Evolutionary conservation across 208 protist genomes (phyloP), one percentile per base, ranked within the genome.

Genomic region (Herpetomonas samuelpessoai): DNA sequence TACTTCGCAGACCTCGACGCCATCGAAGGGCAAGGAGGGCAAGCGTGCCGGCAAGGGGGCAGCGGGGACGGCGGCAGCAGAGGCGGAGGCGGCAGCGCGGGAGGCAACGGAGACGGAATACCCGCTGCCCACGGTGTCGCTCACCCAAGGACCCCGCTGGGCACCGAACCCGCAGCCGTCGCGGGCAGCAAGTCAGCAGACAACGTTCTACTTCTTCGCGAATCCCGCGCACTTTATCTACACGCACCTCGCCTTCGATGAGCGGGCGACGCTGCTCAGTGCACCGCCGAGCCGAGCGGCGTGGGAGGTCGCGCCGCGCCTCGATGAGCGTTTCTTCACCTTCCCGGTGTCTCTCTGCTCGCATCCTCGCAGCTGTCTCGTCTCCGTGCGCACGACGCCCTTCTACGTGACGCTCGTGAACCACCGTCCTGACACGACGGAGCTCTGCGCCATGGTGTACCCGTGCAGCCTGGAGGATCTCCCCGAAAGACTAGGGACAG

Each of bases 361-460:
- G 0, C 85, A 92, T 54, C 51, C 51, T 1, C 74, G 76, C 25
- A 71, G 58, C 26, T 68, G 74, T 62, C n/a, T 30, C 62, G 73
- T 91, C 55, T 71, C 74, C 0, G 61, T 54, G 0, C 73, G 76
- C 29, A 71, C 59, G n/a, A 77, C 85, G 31, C 89, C 89, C 2
- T 79, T 88, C 22, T 81, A 92, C 70, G 52, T 95, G 31, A 75
- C 66, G 22, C 7, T 96, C 6, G 19, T 66, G 14, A 91, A 92
- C 63, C 44, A 30, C 19, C n/a, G 68, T 18, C 74, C 84, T 0
- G 72, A 74, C n/a, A 63, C 19, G 12, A 86, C 74, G 59, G 83
- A 96, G 74, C 73, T 96, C 39, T 89, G 81, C 60, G 81, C 79
- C 39, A 70, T 82, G 25, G 51, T 96, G n/a, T 96, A 83, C 65